These are phyloP conservation scores for Didymella glomerata DNA, from an alignment of 2,329 filamentous ascomycete genomes.

Conservation along the genomic window DNA sequence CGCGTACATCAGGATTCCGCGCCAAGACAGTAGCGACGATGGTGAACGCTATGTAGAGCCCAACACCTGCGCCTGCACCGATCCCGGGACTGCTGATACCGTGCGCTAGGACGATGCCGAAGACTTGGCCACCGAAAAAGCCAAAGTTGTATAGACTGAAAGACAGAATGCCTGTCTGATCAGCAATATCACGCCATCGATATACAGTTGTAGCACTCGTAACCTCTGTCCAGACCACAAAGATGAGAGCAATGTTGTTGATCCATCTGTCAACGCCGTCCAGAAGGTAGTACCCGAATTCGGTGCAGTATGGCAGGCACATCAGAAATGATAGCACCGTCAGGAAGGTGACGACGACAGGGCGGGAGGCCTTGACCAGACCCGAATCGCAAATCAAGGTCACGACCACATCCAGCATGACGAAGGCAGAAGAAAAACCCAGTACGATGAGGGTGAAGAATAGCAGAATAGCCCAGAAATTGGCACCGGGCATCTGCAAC, in stretches of 20 bases:
- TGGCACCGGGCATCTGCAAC: constrained; percentile 64
- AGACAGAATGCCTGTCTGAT: constrained; percentile 56
- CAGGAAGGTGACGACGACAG: constrained; percentile 60
- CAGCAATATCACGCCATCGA: constrained; percentile 59
- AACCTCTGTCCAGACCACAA: constrained; percentile 64
- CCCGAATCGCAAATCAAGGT: constrained; percentile 64
- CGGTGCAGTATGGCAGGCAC: constrained; percentile 65
- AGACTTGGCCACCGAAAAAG: constrained; percentile 63
- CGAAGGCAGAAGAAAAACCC: constrained; percentile 66
- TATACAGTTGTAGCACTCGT: constrained; percentile 63
- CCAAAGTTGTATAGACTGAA: constrained; percentile 60
- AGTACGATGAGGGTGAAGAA: constrained; percentile 68
- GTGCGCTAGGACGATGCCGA: constrained; percentile 62
- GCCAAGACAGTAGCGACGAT: constrained; percentile 54
- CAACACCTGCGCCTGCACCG: constrained; percentile 63
- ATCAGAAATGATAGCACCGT: constrained; percentile 62
- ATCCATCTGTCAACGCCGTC: constrained; percentile 65
- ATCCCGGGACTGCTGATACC: constrained; percentile 52
- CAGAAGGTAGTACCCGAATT: constrained; percentile 66
- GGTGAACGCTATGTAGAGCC: constrained; percentile 58
- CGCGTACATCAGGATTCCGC: constrained; percentile 54
- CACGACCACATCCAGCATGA: constrained; percentile 66
- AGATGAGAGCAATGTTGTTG: constrained; percentile 63
- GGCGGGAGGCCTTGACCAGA: constrained; percentile 56
- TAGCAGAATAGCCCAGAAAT: constrained; percentile 66